Base-by-base conservation (phyloP, 2,329 filamentous ascomycete genomes). In the Stenocarpella maydis region DNA sequence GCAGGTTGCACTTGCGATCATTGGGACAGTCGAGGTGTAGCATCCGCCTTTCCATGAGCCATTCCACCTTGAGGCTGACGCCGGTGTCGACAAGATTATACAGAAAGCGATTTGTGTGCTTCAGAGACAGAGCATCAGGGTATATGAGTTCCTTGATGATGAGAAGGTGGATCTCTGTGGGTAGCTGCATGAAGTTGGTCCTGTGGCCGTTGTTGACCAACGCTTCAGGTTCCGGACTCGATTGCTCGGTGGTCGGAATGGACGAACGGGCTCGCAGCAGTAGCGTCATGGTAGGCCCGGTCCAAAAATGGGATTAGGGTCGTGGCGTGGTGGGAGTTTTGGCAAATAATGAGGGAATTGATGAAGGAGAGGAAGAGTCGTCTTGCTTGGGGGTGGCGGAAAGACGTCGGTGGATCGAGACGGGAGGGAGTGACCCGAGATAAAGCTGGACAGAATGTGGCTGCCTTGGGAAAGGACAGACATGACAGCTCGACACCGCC, bases 41-140 rank as follows among this genome's bases (percentile, higher is more conserved):
- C 54, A 81, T 85, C 21, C 89, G 85, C 15, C 91, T 85, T 73
- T 91, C 84, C 69, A 92, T 82, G 5, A 93, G 82, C 91, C 91
- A 93, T 69, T 87, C 85, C 15, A 93, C 85, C 76, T 92, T 92
- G 53, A 92, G 82, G 34, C 83, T 78, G 37, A 92, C 82, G 43
- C 88, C 89, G 0, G 91, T 93, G 76, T 90, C 85, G 71, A 92
- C 89, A 1, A 92, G 78, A 58, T 78, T 74, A 79, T 89, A 90
- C 77, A 93, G 90, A 75, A 91, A 84, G 69, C 85, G 84, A 75
- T 81, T 89, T 24, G 87, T 87, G 76, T 92, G 90, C 75, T 92
- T 92, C 19, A 93, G 80, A 0, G 90, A 90, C 1, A 93, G 83
- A 0, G 91, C 91, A 71, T 93, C 91, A 0, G 91, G 91, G 71